phyloP scores from a whole-genome alignment of 1,139 yeast genomes.

The Taphrina deformans region DNA sequence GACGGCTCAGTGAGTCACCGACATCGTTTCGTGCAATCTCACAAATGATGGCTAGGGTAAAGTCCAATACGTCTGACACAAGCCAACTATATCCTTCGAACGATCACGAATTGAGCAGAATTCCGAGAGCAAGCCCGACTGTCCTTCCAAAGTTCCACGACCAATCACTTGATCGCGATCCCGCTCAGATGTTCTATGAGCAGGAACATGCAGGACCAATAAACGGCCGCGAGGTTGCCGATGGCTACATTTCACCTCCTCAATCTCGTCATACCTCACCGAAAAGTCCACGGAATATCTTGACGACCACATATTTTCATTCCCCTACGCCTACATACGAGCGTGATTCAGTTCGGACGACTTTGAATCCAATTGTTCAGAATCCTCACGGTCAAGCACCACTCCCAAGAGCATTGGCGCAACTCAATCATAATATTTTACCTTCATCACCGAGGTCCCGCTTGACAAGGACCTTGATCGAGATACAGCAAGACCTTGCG shows the following conservation, averaged over 20 bases:
- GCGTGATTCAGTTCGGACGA: not conserved
- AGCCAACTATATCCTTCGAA: not conserved
- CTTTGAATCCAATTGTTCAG: not conserved
- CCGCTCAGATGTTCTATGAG: not conserved
- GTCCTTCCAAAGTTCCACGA: not conserved
- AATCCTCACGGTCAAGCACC: not conserved
- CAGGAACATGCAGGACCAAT: not conserved
- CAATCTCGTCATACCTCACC: slow-evolving; percentile 19
- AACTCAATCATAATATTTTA: not conserved
- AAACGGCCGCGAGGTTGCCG: not conserved
- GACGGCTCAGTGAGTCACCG: not conserved
- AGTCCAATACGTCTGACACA: not conserved
- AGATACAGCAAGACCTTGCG: slow-evolving; percentile 14
- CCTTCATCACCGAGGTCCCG: slow-evolving; percentile 5
- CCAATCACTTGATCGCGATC: not conserved
- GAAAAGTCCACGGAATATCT: not conserved
- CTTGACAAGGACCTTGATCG: not conserved
- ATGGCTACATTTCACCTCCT: slow-evolving; percentile 17
- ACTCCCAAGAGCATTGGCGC: not conserved
- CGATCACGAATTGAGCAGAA: not conserved
- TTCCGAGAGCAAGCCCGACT: not conserved
- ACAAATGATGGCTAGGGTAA: not conserved
- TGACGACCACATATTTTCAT: not conserved
- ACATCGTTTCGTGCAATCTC: not conserved
- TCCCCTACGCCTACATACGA: not conserved